Conservation (phyloP, 2,329 filamentous ascomycete species). For the Colletotrichum cuscutae region DNA sequence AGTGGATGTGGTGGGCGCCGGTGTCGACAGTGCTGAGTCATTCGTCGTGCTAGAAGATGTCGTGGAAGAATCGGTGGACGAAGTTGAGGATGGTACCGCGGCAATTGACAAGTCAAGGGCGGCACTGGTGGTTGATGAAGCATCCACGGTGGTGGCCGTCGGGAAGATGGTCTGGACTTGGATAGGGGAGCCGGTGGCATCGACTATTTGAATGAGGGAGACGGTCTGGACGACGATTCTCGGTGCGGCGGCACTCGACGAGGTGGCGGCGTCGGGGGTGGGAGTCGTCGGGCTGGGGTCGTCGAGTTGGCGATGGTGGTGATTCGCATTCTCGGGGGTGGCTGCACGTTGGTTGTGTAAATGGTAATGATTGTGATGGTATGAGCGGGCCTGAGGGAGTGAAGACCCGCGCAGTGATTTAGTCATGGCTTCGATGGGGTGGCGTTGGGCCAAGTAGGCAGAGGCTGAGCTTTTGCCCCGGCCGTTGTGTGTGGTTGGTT, state of each 20-base stretch:
- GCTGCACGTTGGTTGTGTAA: slow-evolving; percentile 41
- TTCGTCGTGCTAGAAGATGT: background rate
- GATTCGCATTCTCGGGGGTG: slow-evolving; percentile 39
- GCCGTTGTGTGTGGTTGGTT: slow-evolving; percentile 5
- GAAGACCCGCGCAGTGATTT: slow-evolving; percentile 57
- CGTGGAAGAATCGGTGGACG: slow-evolving; percentile 12
- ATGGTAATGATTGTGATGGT: slow-evolving; percentile 47
- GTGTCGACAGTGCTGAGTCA: slow-evolving; percentile 18
- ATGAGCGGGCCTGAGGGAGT: slow-evolving; percentile 57
- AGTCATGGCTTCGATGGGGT: slow-evolving; percentile 56
- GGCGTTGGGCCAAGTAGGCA: slow-evolving; percentile 32
- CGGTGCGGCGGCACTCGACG: slow-evolving; percentile 32
- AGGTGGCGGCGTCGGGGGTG: slow-evolving; percentile 29
- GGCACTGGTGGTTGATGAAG: slow-evolving; percentile 32
- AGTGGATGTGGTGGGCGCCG: slow-evolving; percentile 39
- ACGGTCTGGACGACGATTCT: slow-evolving; percentile 64
- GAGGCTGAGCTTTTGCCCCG: slow-evolving; percentile 28
- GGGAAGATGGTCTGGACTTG: slow-evolving; percentile 55
- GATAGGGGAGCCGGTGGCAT: slow-evolving; percentile 57
- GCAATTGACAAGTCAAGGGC: slow-evolving; percentile 22
- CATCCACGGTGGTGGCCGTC: slow-evolving; percentile 50
- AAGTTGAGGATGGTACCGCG: background rate
- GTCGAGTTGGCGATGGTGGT: slow-evolving; percentile 41
- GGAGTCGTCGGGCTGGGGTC: slow-evolving; percentile 36
- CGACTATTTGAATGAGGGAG: slow-evolving; percentile 64